Conservation (phyloP, 345 rosid genomes). For the Heritiera littoralis region DNA sequence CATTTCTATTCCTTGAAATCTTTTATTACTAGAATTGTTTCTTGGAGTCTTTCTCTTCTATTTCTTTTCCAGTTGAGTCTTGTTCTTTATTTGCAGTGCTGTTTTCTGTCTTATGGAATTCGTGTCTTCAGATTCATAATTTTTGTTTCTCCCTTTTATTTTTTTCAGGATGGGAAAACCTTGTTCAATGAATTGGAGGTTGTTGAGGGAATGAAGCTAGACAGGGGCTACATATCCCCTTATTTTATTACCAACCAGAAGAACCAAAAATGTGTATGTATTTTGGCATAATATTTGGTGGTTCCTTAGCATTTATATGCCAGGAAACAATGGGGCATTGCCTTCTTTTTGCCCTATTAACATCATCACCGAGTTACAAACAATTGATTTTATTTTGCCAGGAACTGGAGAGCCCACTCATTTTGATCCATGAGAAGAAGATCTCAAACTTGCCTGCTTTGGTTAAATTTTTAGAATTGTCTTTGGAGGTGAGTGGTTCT, state of each 20-base stretch:
- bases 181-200: slow-evolving; percentile 48
- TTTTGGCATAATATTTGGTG: slow-evolving; percentile 1
- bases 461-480: slow-evolving; percentile 21
- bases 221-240: slow-evolving; percentile 54
- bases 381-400: not conserved
- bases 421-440: slow-evolving; percentile 21
- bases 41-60: not conserved
- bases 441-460: slow-evolving; percentile 15
- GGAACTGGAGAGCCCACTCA: slow-evolving; percentile 17
- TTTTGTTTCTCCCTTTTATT: not conserved
- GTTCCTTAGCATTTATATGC: not conserved
- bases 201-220: slow-evolving; percentile 57
- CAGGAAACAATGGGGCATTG: not conserved
- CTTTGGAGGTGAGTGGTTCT: slow-evolving; percentile 8
- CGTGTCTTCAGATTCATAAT: not conserved
- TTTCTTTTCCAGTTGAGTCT: not conserved
- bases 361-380: not conserved
- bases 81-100: not conserved
- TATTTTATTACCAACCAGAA: slow-evolving; percentile 47
- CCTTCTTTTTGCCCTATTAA: not conserved
- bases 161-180: slow-evolving; percentile 52
- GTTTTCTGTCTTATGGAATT: not conserved
- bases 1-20: not conserved
- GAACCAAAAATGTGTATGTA: slow-evolving; percentile 48
- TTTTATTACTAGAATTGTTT: not conserved